Percentiles rank a stretch among this genome's conserved stretches.
Conservation (phyloP, 345 rosid genomes). For the Sisymbrium altissimum region DNA sequence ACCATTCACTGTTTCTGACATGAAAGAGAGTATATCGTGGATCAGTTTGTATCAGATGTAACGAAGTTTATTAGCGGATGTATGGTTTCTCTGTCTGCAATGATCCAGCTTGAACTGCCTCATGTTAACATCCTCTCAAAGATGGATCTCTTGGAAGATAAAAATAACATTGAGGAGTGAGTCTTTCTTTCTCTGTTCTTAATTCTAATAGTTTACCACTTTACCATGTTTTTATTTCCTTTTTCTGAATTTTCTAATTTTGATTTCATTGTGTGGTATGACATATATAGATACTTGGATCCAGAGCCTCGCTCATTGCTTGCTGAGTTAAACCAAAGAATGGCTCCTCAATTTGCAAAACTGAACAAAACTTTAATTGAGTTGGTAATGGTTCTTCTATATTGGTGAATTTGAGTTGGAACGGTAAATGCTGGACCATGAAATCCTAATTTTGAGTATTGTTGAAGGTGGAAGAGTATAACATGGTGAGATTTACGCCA, state of each 20-base stretch:
- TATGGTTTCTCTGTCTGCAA: slow-evolving; percentile 93
- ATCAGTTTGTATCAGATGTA: slow-evolving; percentile 79
- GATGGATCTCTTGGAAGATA: slow-evolving; percentile 74
- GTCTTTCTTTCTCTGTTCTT: slow-evolving; percentile 9
- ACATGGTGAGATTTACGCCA: slow-evolving; percentile 77
- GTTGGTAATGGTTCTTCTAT: slow-evolving; percentile 39
- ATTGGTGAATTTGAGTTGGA: neutral
- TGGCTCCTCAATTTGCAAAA: slow-evolving; percentile 73
- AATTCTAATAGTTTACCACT: too few relatives aligned
- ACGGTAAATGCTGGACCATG: neutral
- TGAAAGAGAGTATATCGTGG: slow-evolving; percentile 4
- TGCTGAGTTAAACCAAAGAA: slow-evolving; percentile 56
- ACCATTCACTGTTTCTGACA: neutral
- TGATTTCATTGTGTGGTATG: neutral
- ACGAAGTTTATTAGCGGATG: slow-evolving; percentile 95
- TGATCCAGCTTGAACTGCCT: slow-evolving; percentile 75
- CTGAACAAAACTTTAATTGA: slow-evolving; percentile 78
- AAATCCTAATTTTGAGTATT: neutral
- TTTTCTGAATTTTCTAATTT: neutral
- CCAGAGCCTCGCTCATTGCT: slow-evolving; percentile 55
- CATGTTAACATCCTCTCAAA: slow-evolving; percentile 76
- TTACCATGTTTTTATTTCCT: neutral
- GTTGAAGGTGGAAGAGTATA: slow-evolving; percentile 59
- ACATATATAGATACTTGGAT: slow-evolving; percentile 53
- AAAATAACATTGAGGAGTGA: slow-evolving; percentile 58